Evolutionary conservation across 139 green algal genomes (phyloP).

Genomic region (Tetradesmus obliquus): DNA sequence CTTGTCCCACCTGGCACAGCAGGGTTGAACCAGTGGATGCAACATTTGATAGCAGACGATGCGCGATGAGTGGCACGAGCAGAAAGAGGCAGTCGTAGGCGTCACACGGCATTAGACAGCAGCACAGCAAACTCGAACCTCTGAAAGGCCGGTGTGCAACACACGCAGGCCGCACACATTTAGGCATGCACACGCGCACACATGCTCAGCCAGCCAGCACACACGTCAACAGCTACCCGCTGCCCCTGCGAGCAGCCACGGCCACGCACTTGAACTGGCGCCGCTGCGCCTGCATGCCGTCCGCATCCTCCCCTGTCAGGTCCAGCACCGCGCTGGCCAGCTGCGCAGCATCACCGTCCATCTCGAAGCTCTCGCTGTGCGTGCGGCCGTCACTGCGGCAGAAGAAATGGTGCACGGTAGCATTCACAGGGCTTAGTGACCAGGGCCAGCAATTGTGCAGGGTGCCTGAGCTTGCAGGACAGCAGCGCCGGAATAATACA

Average conservation of each 20-base stretch:
- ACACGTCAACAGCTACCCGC: not conserved
- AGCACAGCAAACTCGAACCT: too few species aligned
- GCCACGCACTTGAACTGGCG: slow-evolving; percentile 53
- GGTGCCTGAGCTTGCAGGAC: too few species aligned
- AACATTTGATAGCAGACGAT: too few species aligned
- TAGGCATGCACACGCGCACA: not conserved
- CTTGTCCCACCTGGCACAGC: slow-evolving; percentile 29
- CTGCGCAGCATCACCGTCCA: slow-evolving; percentile 56
- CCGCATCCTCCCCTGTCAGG: slow-evolving; percentile 80
- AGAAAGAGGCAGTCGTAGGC: too few species aligned
- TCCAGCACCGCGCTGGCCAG: slow-evolving; percentile 81
- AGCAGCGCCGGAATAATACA: too few species aligned
- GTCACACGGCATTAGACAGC: too few species aligned
- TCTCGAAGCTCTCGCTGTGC: slow-evolving; percentile 55
- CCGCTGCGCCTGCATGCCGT: slow-evolving; percentile 61
- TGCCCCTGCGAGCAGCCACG: not conserved
- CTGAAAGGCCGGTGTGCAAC: not conserved
- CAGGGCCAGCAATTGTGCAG: too few species aligned
- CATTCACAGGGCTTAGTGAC: not conserved
- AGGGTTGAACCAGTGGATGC: too few species aligned
- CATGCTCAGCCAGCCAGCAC: not conserved
- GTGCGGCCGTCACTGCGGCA: slow-evolving; percentile 43
- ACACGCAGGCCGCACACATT: not conserved
- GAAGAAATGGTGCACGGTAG: not conserved
- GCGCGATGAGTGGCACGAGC: too few species aligned